Percentiles rank a stretch among this genome's conserved stretches.
Conservation (phyloP, 148 eudicot genomes). For the Chenopodium suecicum region DNA sequence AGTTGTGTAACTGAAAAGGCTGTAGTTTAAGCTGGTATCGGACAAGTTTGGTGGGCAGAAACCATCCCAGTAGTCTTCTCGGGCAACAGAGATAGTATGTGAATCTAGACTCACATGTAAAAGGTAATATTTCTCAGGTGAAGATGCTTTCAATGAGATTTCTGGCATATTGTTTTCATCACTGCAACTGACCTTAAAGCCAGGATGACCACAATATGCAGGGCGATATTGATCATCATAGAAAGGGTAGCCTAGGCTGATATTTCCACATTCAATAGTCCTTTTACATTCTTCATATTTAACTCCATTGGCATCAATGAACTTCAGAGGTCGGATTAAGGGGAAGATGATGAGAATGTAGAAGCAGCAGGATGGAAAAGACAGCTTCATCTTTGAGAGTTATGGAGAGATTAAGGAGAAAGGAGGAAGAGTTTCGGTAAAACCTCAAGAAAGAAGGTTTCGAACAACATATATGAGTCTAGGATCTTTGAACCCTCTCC, state of each 20-base stretch:
- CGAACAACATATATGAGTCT: not conserved
- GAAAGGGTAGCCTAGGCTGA: conserved; percentile 59
- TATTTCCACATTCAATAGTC: conserved; percentile 35
- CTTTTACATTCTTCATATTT: conserved; percentile 37
- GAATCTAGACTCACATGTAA: conserved; percentile 13
- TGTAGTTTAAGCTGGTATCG: conserved; percentile 33
- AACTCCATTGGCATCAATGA: conserved; percentile 6
- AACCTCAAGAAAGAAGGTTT: not conserved
- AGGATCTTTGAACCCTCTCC: not conserved
- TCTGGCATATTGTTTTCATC: not conserved
- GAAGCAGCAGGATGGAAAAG: not conserved
- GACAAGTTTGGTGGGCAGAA: conserved; percentile 22
- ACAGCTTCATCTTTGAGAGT: conserved; percentile 20
- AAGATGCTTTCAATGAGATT: not conserved
- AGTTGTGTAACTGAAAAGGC: conserved; percentile 20
- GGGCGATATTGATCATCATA: conserved; percentile 39
- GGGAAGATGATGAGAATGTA: not conserved
- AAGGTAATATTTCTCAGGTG: conserved; percentile 30
- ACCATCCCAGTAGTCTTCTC: conserved; percentile 5
- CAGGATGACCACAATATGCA: conserved; percentile 49
- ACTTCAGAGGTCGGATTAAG: conserved; percentile 2
- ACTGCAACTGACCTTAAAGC: conserved; percentile 45
- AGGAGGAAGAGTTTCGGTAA: not conserved
- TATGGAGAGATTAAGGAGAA: not conserved
- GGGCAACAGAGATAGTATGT: conserved; percentile 10